Evolutionary conservation across 306 rosid genomes (phyloP).

Genomic region (Vigna nakashimae): DNA sequence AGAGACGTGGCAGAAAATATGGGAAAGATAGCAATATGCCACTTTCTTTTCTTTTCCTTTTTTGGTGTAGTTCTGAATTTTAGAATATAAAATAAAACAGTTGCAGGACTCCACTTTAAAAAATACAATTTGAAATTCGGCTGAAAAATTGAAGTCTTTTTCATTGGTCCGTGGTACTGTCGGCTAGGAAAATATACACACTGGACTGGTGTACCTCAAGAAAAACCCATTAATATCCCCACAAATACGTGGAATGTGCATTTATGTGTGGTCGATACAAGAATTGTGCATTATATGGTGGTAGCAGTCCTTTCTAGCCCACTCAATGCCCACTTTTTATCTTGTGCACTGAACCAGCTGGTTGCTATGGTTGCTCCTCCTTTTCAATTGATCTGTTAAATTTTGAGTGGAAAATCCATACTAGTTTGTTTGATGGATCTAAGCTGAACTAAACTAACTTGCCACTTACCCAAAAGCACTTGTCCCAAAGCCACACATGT

Average conservation of each 20-base stretch:
- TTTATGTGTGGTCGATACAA: slow-evolving; percentile 38
- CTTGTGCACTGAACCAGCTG: slow-evolving; percentile 40
- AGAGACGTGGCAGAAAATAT: background rate
- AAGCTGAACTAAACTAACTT: slow-evolving; percentile 18
- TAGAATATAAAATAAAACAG: slow-evolving; percentile 17
- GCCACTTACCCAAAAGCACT: slow-evolving; percentile 24
- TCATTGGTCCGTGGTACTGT: slow-evolving; percentile 47
- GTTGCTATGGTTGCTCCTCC: background rate
- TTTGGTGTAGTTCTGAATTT: background rate
- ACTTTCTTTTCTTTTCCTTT: background rate
- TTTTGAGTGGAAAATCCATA: slow-evolving; percentile 39
- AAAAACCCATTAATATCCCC: slow-evolving; percentile 54
- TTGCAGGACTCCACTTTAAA: slow-evolving; percentile 39
- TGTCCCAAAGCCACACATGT: background rate
- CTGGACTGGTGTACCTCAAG: slow-evolving; percentile 48
- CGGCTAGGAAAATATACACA: slow-evolving; percentile 37
- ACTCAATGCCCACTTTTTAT: slow-evolving; percentile 38
- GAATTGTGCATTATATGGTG: slow-evolving; percentile 41
- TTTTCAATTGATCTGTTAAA: slow-evolving; percentile 41
- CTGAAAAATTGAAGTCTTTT: slow-evolving; percentile 39
- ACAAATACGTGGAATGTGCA: slow-evolving; percentile 42
- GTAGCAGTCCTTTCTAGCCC: slow-evolving; percentile 57
- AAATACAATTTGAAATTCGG: slow-evolving; percentile 5
- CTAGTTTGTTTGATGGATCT: slow-evolving; percentile 29
- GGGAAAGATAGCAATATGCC: slow-evolving; percentile 28